A percentile compares a stretch with the other conserved stretches of the same genome.
Evolutionary conservation across 192 early-diverging fungal species (phyloP).

Genomic region (Umbelopsis sp.): DNA sequence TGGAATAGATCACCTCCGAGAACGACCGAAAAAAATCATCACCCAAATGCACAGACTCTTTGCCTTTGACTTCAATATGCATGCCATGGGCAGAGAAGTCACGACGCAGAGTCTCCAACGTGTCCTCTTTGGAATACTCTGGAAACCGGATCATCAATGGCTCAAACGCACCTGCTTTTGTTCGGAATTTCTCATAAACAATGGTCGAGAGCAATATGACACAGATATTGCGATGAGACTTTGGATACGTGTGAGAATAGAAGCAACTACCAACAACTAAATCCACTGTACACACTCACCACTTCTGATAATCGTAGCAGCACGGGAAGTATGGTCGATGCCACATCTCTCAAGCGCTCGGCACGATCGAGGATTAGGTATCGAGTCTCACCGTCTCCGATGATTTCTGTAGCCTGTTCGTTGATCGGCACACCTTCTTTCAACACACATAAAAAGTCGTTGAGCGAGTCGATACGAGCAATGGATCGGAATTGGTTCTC

Average conservation of each 20-base stretch:
- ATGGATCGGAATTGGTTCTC: slow-evolving; percentile 52
- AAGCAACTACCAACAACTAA: not conserved
- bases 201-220: slow-evolving; percentile 77
- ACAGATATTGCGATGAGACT: slow-evolving; percentile 59
- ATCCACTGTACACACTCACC: slow-evolving; percentile 38
- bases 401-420: not conserved
- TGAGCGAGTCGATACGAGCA: slow-evolving; percentile 65
- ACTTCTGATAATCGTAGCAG: slow-evolving; percentile 75
- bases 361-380: slow-evolving; percentile 73
- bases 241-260: slow-evolving; percentile 8
- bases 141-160: slow-evolving; percentile 74
- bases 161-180: slow-evolving; percentile 61
- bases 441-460: slow-evolving; percentile 67
- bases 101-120: slow-evolving; percentile 66
- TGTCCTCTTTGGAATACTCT: slow-evolving; percentile 74
- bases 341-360: slow-evolving; percentile 75
- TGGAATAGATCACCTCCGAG: slow-evolving; percentile 79
- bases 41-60: slow-evolving; percentile 36
- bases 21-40: slow-evolving; percentile 70
- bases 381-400: slow-evolving; percentile 10
- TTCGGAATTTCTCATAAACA: slow-evolving; percentile 79
- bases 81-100: slow-evolving; percentile 55
- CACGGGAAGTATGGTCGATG: slow-evolving; percentile 65
- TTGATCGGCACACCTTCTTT: slow-evolving; percentile 21
- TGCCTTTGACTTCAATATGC: slow-evolving; percentile 16